These are phyloP conservation scores for cucumber (Cucumis sativus) DNA, from an alignment of 306 rosid genomes.

Conservation along the genomic window DNA sequence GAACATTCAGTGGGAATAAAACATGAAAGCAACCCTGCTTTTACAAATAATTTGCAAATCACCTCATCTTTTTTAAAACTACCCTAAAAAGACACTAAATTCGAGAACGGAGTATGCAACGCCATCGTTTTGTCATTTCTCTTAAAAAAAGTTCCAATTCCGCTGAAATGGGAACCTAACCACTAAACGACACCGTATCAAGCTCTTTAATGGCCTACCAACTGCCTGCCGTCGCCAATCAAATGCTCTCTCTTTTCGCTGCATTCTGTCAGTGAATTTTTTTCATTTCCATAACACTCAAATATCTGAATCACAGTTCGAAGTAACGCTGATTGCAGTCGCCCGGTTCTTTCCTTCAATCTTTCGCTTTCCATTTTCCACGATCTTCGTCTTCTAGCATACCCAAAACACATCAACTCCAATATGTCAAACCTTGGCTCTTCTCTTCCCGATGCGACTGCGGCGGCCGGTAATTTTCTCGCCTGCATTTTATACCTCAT, in stretches of 20 bases:
- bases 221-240: not conserved
- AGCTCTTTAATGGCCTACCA: not conserved
- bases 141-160: not conserved
- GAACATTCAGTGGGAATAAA: no score
- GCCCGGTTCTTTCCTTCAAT: not conserved
- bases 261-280: not conserved
- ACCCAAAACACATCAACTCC: not conserved
- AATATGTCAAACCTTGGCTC: not conserved
- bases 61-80: no score
- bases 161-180: not conserved
- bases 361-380: not conserved
- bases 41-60: no score
- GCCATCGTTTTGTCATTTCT: not conserved
- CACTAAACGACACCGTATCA: not conserved
- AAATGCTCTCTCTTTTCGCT: not conserved
- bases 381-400: constrained; percentile 1
- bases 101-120: not conserved
- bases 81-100: no score
- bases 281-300: not conserved
- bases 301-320: not conserved
- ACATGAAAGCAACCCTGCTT: no score
- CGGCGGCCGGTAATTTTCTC: not conserved
- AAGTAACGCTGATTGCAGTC: not conserved
- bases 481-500: not conserved
- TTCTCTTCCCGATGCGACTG: not conserved